A percentile compares a stretch with the other conserved stretches of the same genome.
Evolutionary conservation across 805 yeast genomes (phyloP).

Genomic region (Candida arabinofermentans): DNA sequence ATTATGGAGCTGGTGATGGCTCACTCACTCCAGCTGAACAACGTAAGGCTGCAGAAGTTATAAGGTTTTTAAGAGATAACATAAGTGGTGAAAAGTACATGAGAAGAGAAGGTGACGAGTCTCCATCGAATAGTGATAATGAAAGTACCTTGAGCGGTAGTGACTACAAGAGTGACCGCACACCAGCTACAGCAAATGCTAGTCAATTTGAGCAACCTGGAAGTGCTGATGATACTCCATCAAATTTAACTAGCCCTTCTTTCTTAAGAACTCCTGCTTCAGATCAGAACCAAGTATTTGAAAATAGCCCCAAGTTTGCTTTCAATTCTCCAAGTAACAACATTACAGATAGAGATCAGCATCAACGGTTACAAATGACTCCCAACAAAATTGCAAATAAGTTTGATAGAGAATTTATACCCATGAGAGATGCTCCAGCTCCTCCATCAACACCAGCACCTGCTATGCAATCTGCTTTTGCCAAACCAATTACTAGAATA

Average conservation of each 20-base stretch:
- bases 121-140: conserved; percentile 18
- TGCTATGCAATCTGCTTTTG: neutral
- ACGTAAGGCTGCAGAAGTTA: conserved; percentile 61
- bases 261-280: conserved; percentile 9
- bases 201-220: conserved; percentile 14
- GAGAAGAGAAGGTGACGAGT: conserved; percentile 22
- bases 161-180: conserved; percentile 8
- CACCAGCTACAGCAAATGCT: conserved; percentile 13
- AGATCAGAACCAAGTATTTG: conserved; percentile 7
- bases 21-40: neutral
- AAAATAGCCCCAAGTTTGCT: conserved; percentile 1
- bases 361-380: neutral
- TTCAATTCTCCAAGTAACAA: neutral
- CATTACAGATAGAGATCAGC: neutral
- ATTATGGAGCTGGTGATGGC: conserved; percentile 1
- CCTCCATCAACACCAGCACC: conserved; percentile 14
- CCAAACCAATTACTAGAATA: conserved; percentile 1
- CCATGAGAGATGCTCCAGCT: conserved; percentile 35
- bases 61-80: conserved; percentile 26
- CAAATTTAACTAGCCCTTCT: conserved; percentile 10
- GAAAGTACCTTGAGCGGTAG: conserved; percentile 15
- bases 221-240: conserved; percentile 8
- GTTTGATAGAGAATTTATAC: conserved; percentile 27
- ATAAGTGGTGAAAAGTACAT: conserved; percentile 26
- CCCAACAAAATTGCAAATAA: neutral